Evolutionary conservation across 2,329 filamentous ascomycete species (phyloP).

Genomic region (Corinectria fuckeliana): DNA sequence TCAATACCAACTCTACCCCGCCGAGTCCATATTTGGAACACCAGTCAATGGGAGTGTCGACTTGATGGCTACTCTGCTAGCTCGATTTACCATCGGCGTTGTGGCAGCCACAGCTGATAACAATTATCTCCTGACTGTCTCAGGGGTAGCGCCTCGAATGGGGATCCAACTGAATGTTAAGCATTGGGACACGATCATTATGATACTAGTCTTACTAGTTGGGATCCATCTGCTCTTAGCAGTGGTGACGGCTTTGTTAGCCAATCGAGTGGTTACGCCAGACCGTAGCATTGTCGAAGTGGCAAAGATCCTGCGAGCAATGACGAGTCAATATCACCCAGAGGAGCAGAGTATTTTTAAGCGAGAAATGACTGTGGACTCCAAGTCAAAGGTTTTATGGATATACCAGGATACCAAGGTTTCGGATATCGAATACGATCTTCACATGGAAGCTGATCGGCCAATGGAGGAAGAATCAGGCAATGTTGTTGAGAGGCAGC

Average conservation of each 20-base stretch:
- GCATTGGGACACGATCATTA: slow-evolving; percentile 34
- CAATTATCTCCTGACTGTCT: slow-evolving; percentile 35
- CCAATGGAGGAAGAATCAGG: too few species aligned
- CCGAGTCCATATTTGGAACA: slow-evolving; percentile 47
- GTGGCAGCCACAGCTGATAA: slow-evolving; percentile 42
- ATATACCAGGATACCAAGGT: too few species aligned
- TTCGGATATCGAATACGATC: too few species aligned
- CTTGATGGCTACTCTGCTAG: slow-evolving; percentile 46
- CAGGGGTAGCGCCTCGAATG: slow-evolving; percentile 41
- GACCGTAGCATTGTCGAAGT: too few species aligned
- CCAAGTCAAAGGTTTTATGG: too few species aligned
- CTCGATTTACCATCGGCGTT: slow-evolving; percentile 46
- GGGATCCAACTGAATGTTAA: slow-evolving; percentile 43
- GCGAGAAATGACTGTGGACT: too few species aligned
- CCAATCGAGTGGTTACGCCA: background rate
- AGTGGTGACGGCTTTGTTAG: background rate
- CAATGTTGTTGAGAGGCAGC: too few species aligned
- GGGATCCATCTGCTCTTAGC: background rate
- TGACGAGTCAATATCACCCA: too few species aligned
- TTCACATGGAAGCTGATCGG: too few species aligned
- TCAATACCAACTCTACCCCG: slow-evolving; percentile 48
- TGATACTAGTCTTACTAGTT: background rate
- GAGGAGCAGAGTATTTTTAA: too few species aligned
- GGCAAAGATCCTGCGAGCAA: too few species aligned
- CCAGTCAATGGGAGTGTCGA: slow-evolving; percentile 39